These are phyloP conservation scores for Gigaspora rosea DNA, from an alignment of 192 early-diverging fungal species.

Conservation along the genomic window DNA sequence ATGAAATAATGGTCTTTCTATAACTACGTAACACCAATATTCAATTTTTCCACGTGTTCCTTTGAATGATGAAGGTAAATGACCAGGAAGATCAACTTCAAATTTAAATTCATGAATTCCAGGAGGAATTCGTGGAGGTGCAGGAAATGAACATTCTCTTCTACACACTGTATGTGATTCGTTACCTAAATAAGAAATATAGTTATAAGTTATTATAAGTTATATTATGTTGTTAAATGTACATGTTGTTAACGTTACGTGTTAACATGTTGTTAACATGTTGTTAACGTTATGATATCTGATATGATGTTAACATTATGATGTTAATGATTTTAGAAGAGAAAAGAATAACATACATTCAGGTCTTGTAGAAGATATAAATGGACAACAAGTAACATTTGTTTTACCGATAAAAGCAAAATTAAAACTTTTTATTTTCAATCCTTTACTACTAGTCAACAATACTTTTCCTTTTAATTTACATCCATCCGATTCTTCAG, in stretches of 20 bases:
- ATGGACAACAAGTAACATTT: background rate
- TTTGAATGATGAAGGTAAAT: constrained; percentile 36
- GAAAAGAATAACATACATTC: background rate
- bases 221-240: no score
- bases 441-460: background rate
- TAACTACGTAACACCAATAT: constrained; percentile 30
- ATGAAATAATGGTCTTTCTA: constrained; percentile 37
- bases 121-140: background rate
- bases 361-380: constrained; percentile 3
- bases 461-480: constrained; percentile 10
- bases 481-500: constrained; percentile 8
- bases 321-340: no score
- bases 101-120: constrained; percentile 15
- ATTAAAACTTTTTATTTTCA: background rate
- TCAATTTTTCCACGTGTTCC: constrained; percentile 41
- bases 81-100: constrained; percentile 12
- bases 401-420: background rate
- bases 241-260: no score
- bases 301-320: no score
- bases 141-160: background rate
- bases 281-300: no score
- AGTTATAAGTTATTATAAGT: background rate
- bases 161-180: background rate
- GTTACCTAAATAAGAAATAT: background rate
- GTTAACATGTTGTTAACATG: no score